A percentile compares a stretch with the other conserved stretches of the same genome.
Conservation (phyloP, 1,284 basidiomycete species). For the Termitomyces sp. region DNA sequence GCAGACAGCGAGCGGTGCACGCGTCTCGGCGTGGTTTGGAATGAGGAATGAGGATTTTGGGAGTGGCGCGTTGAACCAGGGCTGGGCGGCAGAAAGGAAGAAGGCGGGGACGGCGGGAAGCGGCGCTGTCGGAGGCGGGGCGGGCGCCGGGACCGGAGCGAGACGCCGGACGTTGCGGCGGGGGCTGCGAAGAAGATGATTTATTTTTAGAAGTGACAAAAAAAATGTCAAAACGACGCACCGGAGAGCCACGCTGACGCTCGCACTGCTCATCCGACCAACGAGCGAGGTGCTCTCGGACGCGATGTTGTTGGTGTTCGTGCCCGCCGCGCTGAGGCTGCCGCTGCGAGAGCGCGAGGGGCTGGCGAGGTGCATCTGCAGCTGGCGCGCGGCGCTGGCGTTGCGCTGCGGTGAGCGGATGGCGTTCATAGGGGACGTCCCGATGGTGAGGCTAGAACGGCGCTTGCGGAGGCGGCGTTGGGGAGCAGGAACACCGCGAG, state of each 20-base stretch:
- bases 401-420: conserved; percentile 48
- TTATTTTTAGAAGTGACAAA: conserved; percentile 6
- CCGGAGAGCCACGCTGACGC: conserved; percentile 31
- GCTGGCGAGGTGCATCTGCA: conserved; percentile 31
- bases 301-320: conserved; percentile 18
- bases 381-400: conserved; percentile 41
- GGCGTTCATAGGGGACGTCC: conserved; percentile 38
- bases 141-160: conserved; percentile 26
- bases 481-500: conserved; percentile 15
- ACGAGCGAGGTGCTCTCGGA: conserved; percentile 34
- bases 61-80: conserved; percentile 9
- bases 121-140: conserved; percentile 31
- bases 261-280: conserved; percentile 46
- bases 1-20: conserved; percentile 6
- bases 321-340: conserved; percentile 27
- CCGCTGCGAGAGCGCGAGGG: conserved; percentile 37
- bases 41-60: neutral
- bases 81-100: conserved; percentile 12
- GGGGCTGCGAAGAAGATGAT: conserved; percentile 17
- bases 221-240: conserved; percentile 20
- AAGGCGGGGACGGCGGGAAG: conserved; percentile 29
- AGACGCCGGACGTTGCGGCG: conserved; percentile 26
- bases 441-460: conserved; percentile 49
- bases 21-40: neutral
- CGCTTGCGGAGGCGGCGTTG: conserved; percentile 41